These are phyloP conservation scores for Cladophialophora carrionii DNA, from an alignment of 2,329 filamentous ascomycete species.

Conservation along the genomic window DNA sequence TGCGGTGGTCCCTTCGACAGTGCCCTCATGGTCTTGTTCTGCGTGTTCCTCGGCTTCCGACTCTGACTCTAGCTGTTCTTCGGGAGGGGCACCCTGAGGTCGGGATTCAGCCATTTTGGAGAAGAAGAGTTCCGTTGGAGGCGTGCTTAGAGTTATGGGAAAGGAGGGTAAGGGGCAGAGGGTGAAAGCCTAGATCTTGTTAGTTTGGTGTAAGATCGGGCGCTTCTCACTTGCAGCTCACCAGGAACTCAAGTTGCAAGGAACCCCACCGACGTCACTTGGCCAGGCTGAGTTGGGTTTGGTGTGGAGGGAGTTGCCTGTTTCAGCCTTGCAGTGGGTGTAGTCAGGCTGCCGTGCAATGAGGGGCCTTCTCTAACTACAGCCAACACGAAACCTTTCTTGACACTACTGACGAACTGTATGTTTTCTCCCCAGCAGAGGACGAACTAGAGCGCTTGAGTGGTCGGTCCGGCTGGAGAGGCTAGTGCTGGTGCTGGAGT, in stretches of 20 bases:
- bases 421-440: too few relatives aligned
- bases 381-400: too few relatives aligned
- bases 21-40: conserved; percentile 11
- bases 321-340: not conserved
- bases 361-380: too few relatives aligned
- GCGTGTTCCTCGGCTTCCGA: conserved; percentile 33
- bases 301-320: not conserved
- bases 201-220: not conserved
- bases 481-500: too few relatives aligned
- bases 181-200: not conserved
- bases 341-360: too few relatives aligned
- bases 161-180: not conserved
- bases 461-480: too few relatives aligned
- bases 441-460: too few relatives aligned
- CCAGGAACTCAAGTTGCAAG: not conserved
- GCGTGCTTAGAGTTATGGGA: not conserved
- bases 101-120: conserved; percentile 22
- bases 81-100: conserved; percentile 17
- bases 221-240: not conserved
- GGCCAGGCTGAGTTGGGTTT: not conserved
- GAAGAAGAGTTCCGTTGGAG: not conserved
- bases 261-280: not conserved
- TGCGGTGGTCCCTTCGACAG: conserved; percentile 16
- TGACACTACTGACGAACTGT: too few relatives aligned
- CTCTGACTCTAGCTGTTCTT: conserved; percentile 32